Percentiles rank a stretch among this genome's conserved stretches.
Conservation (phyloP, 202 grass and related monocot species). For the Saccharum hybrid region DNA sequence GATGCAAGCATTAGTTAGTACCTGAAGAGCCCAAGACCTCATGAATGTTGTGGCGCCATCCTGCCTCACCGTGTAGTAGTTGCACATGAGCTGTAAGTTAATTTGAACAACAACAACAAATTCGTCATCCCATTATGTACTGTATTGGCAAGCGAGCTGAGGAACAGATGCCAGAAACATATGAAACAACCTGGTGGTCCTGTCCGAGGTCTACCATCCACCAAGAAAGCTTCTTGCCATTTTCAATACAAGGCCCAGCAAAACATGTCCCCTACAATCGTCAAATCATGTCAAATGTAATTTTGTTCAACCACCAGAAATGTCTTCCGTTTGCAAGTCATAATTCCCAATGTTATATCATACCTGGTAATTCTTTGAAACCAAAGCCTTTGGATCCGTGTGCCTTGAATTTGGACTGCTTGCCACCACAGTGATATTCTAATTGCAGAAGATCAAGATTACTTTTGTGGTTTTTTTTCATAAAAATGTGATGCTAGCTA, state of each 20-base stretch:
- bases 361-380: constrained; percentile 96
- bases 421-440: constrained; percentile 85
- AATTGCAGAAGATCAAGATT: constrained; percentile 28
- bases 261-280: constrained; percentile 78
- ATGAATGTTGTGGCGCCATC: constrained; percentile 77
- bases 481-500: not conserved
- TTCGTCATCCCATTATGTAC: not conserved
- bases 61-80: constrained; percentile 91
- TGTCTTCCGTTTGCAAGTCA: constrained; percentile 16
- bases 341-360: not conserved
- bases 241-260: constrained; percentile 75
- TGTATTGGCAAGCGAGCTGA: not conserved
- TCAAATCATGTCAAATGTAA: constrained; percentile 36
- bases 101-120: not conserved
- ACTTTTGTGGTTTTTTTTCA: not conserved
- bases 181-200: constrained; percentile 68
- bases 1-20: constrained; percentile 13
- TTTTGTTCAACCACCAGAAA: constrained; percentile 4
- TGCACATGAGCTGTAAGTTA: constrained; percentile 88
- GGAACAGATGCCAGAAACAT: not conserved
- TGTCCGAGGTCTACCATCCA: constrained; percentile 94
- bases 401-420: constrained; percentile 93
- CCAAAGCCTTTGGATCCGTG: constrained; percentile 89
- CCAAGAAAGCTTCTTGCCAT: constrained; percentile 79
- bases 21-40: constrained; percentile 89